Conservation (phyloP, 1,284 basidiomycete genomes). For the Kwoniella shivajii region DNA sequence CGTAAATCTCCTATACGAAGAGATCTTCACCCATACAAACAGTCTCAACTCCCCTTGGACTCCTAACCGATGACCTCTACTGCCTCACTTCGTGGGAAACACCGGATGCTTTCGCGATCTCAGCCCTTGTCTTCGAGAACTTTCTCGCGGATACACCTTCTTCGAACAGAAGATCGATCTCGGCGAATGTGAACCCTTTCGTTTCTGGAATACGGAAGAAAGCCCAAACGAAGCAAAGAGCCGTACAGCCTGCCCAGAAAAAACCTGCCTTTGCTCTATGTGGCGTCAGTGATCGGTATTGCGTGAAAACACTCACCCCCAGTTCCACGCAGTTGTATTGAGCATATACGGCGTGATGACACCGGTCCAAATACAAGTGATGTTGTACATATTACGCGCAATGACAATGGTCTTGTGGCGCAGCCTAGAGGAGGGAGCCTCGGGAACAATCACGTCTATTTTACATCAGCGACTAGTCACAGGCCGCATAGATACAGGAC, state of each 20-base stretch:
- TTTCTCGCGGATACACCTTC: constrained; percentile 34
- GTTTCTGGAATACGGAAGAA: constrained; percentile 27
- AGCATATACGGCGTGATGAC: constrained; percentile 1
- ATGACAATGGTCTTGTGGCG: background rate
- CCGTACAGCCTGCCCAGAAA: constrained; percentile 28
- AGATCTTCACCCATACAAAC: too few species aligned
- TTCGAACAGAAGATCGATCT: constrained; percentile 50
- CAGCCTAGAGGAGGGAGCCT: background rate
- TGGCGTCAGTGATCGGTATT: background rate
- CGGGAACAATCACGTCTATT: background rate
- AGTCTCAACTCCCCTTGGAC: too few species aligned
- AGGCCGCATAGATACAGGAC: too few species aligned
- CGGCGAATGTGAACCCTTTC: constrained; percentile 46
- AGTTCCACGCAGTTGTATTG: constrained; percentile 7
- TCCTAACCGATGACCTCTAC: too few species aligned
- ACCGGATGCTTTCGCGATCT: too few species aligned
- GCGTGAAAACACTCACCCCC: background rate
- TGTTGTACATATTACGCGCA: background rate
- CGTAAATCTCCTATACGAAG: too few species aligned
- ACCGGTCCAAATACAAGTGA: background rate
- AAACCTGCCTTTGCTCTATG: constrained; percentile 20
- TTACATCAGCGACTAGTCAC: too few species aligned
- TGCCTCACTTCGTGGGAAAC: too few species aligned
- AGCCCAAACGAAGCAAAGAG: constrained; percentile 23
- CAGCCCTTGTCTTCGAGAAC: constrained; percentile 16